Evolutionary conservation across 2,329 filamentous ascomycete species (phyloP), one percentile per base, ranked within the genome.

Genomic region (Monilinia polystroma): DNA sequence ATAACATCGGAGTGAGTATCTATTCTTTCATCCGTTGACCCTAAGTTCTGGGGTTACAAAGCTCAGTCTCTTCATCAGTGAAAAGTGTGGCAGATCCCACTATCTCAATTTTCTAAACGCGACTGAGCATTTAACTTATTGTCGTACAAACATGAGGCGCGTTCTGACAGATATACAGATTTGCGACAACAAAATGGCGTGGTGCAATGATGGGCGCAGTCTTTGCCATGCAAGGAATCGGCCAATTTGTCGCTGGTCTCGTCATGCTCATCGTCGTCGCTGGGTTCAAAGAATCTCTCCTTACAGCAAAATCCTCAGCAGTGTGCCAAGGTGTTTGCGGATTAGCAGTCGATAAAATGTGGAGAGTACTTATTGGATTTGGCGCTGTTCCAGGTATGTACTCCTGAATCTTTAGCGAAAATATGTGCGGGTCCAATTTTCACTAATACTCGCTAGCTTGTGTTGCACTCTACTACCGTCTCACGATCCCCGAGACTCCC

Each of bases 171-270:
- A 4, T 11, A 43, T 18, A 45, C 38, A 71, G 67, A 81, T 95
- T 95, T 73, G 90, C 91, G 8, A 93, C 89, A 2, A 95, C 91
- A 59, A 92, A 90, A 79, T 93, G 90, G 87, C 83, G 91, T 78
- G 91, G 91, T 72, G 90, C 90, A 71, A 95, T 95, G 89, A 93
- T 96, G 89, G 90, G 86, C 35, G 83, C 90, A 14, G 92, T 95
- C 66, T 95, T 95, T 74, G 90, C 91, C 72, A 94, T 93, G 90
- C 92, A 96, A 77, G 91, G 91, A 70, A 84, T 95, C 62, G 91
- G 92, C n/a, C 91, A 95, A 78, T 87, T 95, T 62, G 83, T 81
- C 41, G 91, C 89, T 59, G 90, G 90, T 57, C 84, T 95, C 29
- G 82, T 95, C 70, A 89, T 92, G 76, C 81, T 95, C 45, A 90